Percentiles rank a stretch among this genome's conserved stretches.
These are phyloP conservation scores for Chara braunii DNA, from an alignment of 139 green algal genomes.

Conservation along the genomic window DNA sequence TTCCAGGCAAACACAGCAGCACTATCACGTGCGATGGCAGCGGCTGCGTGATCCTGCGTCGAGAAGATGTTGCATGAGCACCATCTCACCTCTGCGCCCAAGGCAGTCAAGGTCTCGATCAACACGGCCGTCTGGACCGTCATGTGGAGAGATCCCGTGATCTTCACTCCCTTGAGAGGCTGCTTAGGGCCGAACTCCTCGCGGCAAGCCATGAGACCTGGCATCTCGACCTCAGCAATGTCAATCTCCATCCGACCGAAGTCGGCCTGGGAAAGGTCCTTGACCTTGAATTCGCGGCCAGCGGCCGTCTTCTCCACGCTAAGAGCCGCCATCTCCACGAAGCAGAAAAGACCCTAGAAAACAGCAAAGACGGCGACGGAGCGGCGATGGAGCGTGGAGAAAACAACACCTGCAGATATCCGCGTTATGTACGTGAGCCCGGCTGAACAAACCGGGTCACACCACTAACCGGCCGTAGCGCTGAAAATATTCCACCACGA, in stretches of 20 bases:
- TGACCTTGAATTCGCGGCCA: constrained; percentile 46
- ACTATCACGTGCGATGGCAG: constrained; percentile 87
- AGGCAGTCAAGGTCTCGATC: constrained; percentile 90
- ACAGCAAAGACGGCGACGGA: no score
- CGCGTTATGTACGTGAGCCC: no score
- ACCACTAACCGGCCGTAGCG: no score
- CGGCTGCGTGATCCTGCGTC: constrained; percentile 93
- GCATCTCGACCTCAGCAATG: no score
- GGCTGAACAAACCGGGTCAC: no score
- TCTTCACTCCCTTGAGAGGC: constrained; percentile 81
- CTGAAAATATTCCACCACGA: no score
- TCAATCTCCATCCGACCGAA: constrained; percentile 96
- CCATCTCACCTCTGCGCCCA: constrained; percentile 92
- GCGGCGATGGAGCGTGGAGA: no score
- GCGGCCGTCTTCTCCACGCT: no score
- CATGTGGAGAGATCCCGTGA: constrained; percentile 96
- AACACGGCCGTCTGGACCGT: constrained; percentile 95
- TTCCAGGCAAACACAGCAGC: constrained; percentile 95
- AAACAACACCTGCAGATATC: no score
- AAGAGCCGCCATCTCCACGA: no score
- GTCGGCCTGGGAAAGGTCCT: constrained; percentile 69
- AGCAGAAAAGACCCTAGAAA: no score
- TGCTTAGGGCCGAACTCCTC: constrained; percentile 83
- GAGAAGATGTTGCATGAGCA: constrained; percentile 99
- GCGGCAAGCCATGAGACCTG: constrained; percentile 88